These are phyloP conservation scores for Solanum ossicruentum DNA, from an alignment of 257 asterid genomes.

Conservation along the genomic window DNA sequence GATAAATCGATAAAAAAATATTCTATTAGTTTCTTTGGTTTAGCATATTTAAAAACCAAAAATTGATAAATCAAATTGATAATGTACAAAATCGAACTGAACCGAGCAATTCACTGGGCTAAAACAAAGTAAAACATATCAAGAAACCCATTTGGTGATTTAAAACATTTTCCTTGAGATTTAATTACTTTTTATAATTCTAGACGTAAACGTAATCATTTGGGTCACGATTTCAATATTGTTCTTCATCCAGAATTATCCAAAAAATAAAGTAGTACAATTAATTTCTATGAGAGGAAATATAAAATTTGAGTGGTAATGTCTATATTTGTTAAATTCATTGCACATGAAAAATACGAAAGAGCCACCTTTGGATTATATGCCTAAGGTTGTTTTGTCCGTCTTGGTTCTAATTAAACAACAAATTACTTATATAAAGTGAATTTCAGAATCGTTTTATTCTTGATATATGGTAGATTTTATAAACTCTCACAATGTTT, in stretches of 20 bases:
- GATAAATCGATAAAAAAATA: too few species aligned
- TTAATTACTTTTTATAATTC: not conserved
- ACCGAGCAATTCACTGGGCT: too few species aligned
- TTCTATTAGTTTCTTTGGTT: too few species aligned
- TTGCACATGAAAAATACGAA: not conserved
- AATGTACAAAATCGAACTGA: too few species aligned
- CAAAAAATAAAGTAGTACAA: not conserved
- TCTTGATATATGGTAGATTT: not conserved
- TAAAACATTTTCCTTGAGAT: not conserved
- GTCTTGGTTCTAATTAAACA: not conserved
- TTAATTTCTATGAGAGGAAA: not conserved
- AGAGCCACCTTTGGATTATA: not conserved
- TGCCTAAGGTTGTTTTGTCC: not conserved
- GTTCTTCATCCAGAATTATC: not conserved
- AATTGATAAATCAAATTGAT: accelerated
- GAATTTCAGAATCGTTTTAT: not conserved
- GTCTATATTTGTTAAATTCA: not conserved
- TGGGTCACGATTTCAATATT: not conserved
- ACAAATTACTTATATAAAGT: not conserved
- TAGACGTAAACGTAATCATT: not conserved
- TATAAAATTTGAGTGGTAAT: not conserved
- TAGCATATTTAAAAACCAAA: too few species aligned
- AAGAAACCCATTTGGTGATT: not conserved
- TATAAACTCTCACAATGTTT: too few species aligned
- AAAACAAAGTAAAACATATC: not conserved